Percentiles rank a stretch among this genome's conserved stretches.
These are phyloP conservation scores for Starmerella geochares DNA, from an alignment of 805 yeast species.

Conservation along the genomic window DNA sequence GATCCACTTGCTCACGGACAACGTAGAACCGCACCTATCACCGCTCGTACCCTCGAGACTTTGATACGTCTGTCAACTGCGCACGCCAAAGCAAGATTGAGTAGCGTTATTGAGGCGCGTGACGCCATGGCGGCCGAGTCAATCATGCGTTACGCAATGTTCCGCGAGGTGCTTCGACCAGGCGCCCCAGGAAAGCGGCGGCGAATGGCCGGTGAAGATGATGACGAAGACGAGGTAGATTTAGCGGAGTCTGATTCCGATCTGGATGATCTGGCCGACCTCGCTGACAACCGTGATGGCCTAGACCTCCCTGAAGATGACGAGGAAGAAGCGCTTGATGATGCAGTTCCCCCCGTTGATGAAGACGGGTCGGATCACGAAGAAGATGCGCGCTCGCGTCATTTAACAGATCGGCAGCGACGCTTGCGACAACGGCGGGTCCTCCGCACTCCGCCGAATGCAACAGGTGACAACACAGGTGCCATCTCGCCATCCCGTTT, in stretches of 20 bases:
- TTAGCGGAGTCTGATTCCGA: slow-evolving; percentile 28
- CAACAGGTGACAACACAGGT: slow-evolving; percentile 27
- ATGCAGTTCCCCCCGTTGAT: slow-evolving; percentile 11
- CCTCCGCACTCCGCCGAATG: slow-evolving; percentile 20
- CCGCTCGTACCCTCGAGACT: slow-evolving; percentile 97
- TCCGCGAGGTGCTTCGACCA: slow-evolving; percentile 55
- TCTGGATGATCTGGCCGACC: slow-evolving; percentile 37
- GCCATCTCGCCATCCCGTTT: slow-evolving; percentile 44
- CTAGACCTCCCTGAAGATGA: slow-evolving; percentile 31
- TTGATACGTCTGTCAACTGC: slow-evolving; percentile 90
- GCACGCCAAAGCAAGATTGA: slow-evolving; percentile 89
- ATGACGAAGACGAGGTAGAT: slow-evolving; percentile 28
- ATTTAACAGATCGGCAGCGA: slow-evolving; percentile 6
- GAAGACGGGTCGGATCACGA: slow-evolving; percentile 8
- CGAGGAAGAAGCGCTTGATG: slow-evolving; percentile 21
- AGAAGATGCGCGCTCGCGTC: background rate
- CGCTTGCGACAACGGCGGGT: slow-evolving; percentile 18
- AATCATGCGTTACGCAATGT: slow-evolving; percentile 71
- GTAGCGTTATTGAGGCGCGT: slow-evolving; percentile 56
- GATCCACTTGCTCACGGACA: slow-evolving; percentile 40
- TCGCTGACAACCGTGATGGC: slow-evolving; percentile 39
- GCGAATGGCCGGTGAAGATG: slow-evolving; percentile 22
- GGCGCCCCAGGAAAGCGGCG: slow-evolving; percentile 31
- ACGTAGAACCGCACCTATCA: slow-evolving; percentile 76
- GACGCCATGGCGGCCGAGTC: slow-evolving; percentile 85